Base-by-base conservation (phyloP, 1,284 basidiomycete genomes). In the Erythrobasidium hasegawianum region DNA sequence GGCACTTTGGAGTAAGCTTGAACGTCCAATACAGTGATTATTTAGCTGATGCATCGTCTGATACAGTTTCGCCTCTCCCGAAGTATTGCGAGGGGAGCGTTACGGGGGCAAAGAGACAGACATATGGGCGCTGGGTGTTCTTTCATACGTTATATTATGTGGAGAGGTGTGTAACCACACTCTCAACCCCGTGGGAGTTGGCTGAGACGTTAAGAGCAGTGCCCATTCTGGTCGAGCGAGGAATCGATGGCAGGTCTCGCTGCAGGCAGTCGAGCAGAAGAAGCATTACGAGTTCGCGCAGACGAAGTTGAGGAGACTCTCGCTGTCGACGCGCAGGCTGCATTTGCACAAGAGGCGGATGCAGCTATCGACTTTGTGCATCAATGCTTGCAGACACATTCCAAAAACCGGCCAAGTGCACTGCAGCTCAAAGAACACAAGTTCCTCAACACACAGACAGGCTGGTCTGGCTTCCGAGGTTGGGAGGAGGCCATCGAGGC, bases 81-180 rank as follows among this genome's bases (percentile, higher is more conserved):
- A 98, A 79, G 97, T 98, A 67, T 79, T 98, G 57, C 86, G 90
- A 20, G 95, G 95, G 10, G 92, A 96, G 75, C 85, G 90, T 68
- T 98, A 98, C 76, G 83, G 87, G 61, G 95, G 95, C 47, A 95
- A 94, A 77, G 92, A 95, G 76, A 94, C 97, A 78, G 95, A 98
- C 73, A 87, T 98, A 0, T 98, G 95, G 95, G 95, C 95, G 0
- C 88, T 96, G 66, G 95, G 95, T n/a, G 93, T 97, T 11, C 90
- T 98, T 16, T 90, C 87, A 13, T 98, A 94, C 76, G 96, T 98
- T 61, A 84, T 98, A 65, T 83, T 98, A 14, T 88, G 93, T 24
- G 95, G 95, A 20, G 92, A 97, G 80, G 96, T 91, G 72, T 92
- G 75, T 60, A 71, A 9, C n/a, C 5, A 22, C 11, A 5, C 18